A percentile compares a stretch with the other conserved stretches of the same genome.
phyloP scores from a whole-genome alignment of 2,329 filamentous ascomycete species.

The Cytospora piceae region DNA sequence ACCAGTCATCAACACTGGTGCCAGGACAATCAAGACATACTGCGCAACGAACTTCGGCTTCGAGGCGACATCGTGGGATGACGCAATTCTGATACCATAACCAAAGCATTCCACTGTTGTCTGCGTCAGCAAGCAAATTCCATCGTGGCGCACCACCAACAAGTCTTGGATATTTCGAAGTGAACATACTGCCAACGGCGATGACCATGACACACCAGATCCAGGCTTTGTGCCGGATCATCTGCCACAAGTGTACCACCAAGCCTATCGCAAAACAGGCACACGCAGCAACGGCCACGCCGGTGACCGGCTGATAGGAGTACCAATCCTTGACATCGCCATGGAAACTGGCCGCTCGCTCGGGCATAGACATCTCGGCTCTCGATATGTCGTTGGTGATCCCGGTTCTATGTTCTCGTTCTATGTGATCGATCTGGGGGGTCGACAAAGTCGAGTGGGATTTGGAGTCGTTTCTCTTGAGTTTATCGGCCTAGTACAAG shows the following conservation, averaged over 20 bases:
- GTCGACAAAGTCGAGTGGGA: neutral
- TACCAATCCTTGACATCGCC: constrained; percentile 31
- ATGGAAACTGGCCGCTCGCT: constrained; percentile 4
- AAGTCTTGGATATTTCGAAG: neutral
- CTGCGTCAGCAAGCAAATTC: neutral
- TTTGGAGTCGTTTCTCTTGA: neutral
- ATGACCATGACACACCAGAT: constrained; percentile 39
- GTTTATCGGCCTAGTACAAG: constrained; percentile 8
- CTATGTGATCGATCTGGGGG: neutral
- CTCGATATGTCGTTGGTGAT: neutral
- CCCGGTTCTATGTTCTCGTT: neutral
- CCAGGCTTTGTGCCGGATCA: constrained; percentile 37
- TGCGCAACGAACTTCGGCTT: constrained; percentile 42
- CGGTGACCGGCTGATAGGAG: constrained; percentile 35
- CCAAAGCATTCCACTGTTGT: constrained; percentile 44
- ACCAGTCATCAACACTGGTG: constrained; percentile 46
- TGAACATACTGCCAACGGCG: constrained; percentile 35
- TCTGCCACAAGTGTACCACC: constrained; percentile 34
- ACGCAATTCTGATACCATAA: constrained; percentile 36
- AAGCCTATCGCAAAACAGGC: constrained; percentile 37
- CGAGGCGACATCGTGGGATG: constrained; percentile 35
- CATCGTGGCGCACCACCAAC: neutral
- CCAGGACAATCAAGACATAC: constrained; percentile 44
- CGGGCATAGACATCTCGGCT: neutral
- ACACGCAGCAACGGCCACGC: constrained; percentile 35